These are phyloP conservation scores for Jaenimonas drosophilae DNA, from an alignment of 208 protist genomes.

Conservation along the genomic window DNA sequence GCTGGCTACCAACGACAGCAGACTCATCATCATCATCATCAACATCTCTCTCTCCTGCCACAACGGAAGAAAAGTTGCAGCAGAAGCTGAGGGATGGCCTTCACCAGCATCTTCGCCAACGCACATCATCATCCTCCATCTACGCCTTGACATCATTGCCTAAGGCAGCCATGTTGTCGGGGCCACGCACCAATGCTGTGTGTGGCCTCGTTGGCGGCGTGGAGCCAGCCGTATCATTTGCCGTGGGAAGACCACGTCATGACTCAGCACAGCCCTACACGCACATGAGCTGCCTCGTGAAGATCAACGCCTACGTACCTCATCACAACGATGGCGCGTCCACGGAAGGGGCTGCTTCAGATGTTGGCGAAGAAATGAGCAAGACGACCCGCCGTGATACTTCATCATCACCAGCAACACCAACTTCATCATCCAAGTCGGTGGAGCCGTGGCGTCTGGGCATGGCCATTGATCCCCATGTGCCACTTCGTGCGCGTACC, in stretches of 20 bases:
- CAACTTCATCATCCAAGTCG: background rate
- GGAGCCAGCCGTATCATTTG: conserved; percentile 50
- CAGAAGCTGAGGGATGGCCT: background rate
- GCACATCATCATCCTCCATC: too few species aligned
- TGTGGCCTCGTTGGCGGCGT: conserved; percentile 46
- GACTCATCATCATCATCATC: conserved; percentile 3
- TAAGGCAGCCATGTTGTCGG: too few species aligned
- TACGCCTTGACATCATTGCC: too few species aligned
- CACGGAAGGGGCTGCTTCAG: background rate
- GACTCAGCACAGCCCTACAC: background rate
- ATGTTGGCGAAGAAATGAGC: background rate
- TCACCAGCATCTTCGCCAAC: too few species aligned
- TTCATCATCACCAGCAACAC: too few species aligned
- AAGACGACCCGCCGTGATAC: background rate
- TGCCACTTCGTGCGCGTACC: conserved; percentile 35
- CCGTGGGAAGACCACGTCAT: conserved; percentile 29
- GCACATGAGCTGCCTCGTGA: background rate
- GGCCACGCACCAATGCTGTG: too few species aligned
- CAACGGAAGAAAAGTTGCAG: conserved; percentile 1
- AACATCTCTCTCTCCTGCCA: background rate
- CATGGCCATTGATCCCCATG: conserved; percentile 31
- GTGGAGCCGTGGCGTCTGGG: conserved; percentile 59
- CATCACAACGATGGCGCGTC: background rate
- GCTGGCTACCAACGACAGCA: background rate
- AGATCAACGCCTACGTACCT: background rate